phyloP scores from a whole-genome alignment of 768 basidiomycete genomes.

The Collybiopsis luxurians region DNA sequence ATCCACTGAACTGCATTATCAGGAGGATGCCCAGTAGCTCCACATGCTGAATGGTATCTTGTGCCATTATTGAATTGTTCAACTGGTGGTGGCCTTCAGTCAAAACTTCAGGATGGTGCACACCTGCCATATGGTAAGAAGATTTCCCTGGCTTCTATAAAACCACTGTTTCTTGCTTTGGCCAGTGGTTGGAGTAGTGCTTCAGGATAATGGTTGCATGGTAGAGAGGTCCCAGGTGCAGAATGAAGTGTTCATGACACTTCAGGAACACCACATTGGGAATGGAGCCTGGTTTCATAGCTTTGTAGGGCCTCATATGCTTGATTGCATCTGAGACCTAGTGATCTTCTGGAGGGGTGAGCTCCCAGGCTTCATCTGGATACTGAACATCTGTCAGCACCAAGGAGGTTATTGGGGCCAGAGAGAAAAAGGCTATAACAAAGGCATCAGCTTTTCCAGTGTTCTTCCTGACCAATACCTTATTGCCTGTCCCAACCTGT shows the following conservation, averaged over 20 bases:
- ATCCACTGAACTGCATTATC: conserved; percentile 25
- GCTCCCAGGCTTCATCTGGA: background rate
- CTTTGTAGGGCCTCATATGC: conserved; percentile 4
- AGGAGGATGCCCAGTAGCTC: conserved; percentile 22
- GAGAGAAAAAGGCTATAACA: background rate
- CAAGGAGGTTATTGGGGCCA: background rate
- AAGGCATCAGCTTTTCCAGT: background rate
- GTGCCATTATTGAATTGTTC: background rate
- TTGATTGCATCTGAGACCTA: conserved; percentile 10
- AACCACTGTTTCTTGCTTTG: conserved; percentile 13
- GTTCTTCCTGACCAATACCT: background rate
- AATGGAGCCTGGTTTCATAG: background rate
- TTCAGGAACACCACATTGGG: conserved; percentile 14
- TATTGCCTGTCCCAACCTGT: background rate
- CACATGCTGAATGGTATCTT: background rate
- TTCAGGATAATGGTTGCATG: background rate
- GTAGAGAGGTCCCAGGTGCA: conserved; percentile 17
- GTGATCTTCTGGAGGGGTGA: conserved; percentile 9
- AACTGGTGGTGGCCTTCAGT: background rate
- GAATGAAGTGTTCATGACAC: conserved; percentile 9
- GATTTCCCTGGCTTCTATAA: conserved; percentile 23
- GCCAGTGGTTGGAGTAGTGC: conserved; percentile 4
- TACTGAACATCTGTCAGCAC: background rate
- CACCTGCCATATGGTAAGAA: conserved; percentile 20
- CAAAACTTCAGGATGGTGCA: conserved; percentile 26